phyloP scores from a whole-genome alignment of 2,329 filamentous ascomycete species.

The Aspergillus terreus region DNA sequence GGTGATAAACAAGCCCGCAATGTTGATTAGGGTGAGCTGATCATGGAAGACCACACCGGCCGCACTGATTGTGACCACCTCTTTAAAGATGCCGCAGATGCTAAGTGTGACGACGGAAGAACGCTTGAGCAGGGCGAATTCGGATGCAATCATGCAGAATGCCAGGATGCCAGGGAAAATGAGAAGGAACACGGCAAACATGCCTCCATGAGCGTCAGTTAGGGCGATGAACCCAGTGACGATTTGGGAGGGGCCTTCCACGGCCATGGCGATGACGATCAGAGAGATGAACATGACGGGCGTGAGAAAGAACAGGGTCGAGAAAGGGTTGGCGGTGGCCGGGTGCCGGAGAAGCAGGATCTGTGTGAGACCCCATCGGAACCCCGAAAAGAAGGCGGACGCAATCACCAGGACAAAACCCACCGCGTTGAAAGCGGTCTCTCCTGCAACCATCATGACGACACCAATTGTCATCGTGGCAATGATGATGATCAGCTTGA shows the following conservation, averaged over 20 bases:
- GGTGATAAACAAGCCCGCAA: conserved; percentile 82
- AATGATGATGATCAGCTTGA: conserved; percentile 82
- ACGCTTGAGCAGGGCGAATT: conserved; percentile 91
- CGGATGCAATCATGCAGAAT: conserved; percentile 93
- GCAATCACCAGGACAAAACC: conserved; percentile 92
- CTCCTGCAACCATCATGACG: conserved; percentile 96
- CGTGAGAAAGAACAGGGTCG: conserved; percentile 94
- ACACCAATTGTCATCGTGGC: conserved; percentile 88
- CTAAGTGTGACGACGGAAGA: conserved; percentile 94
- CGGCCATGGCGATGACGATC: conserved; percentile 73
- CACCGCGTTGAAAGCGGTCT: conserved; percentile 79
- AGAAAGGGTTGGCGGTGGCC: conserved; percentile 93
- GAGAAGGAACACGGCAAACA: conserved; percentile 67
- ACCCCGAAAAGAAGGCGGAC: conserved; percentile 91
- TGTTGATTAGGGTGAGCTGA: conserved; percentile 78
- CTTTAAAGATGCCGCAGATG: conserved; percentile 98
- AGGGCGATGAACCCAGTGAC: conserved; percentile 63
- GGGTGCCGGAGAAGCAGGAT: conserved; percentile 91
- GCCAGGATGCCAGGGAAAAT: conserved; percentile 88
- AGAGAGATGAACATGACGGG: conserved; percentile 92
- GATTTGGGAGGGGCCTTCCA: conserved; percentile 74
- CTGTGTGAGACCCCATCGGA: conserved; percentile 97
- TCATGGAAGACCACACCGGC: conserved; percentile 88
- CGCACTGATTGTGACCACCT: conserved; percentile 91
- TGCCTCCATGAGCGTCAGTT: conserved; percentile 61